phyloP scores from a whole-genome alignment of 495 filamentous ascomycete species.

The Astrothelium macrocarpum region DNA sequence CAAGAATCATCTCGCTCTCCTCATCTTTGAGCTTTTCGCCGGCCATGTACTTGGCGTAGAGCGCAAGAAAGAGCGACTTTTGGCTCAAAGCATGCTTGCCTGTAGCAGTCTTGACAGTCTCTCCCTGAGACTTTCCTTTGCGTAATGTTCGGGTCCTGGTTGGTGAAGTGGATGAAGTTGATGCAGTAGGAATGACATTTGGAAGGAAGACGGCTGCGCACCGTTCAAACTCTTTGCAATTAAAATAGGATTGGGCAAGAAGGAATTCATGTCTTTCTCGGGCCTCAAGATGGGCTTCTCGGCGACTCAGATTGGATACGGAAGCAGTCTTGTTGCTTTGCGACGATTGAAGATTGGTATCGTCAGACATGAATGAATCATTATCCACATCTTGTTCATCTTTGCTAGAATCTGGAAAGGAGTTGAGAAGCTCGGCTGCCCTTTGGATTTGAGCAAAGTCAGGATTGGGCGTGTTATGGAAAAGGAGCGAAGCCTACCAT shows the following conservation, averaged over 20 bases:
- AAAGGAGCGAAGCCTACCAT: conserved; percentile 53
- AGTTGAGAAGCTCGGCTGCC: conserved; percentile 88
- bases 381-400: conserved; percentile 30
- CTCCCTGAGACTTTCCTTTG: conserved; percentile 46
- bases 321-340: conserved; percentile 8
- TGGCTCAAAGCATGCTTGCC: conserved; percentile 55
- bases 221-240: conserved; percentile 90
- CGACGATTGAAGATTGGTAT: conserved; percentile 19
- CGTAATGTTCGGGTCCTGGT: conserved; percentile 23
- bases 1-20: conserved; percentile 94
- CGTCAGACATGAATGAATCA: conserved; percentile 45
- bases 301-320: conserved; percentile 42
- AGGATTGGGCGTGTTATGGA: not conserved
- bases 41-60: conserved; percentile 86
- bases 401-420: conserved; percentile 46
- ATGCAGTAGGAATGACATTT: conserved; percentile 50
- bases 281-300: conserved; percentile 69
- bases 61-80: conserved; percentile 80
- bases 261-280: conserved; percentile 75
- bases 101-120: conserved; percentile 24
- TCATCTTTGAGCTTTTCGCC: conserved; percentile 96
- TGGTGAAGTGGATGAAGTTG: conserved; percentile 36
- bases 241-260: conserved; percentile 89
- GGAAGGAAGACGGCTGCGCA: conserved; percentile 86
- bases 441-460: conserved; percentile 38